Percentiles rank a stretch among this genome's conserved stretches.
Conservation (phyloP, 1,139 yeast genomes). For the Sugiyamaella castrensis region DNA sequence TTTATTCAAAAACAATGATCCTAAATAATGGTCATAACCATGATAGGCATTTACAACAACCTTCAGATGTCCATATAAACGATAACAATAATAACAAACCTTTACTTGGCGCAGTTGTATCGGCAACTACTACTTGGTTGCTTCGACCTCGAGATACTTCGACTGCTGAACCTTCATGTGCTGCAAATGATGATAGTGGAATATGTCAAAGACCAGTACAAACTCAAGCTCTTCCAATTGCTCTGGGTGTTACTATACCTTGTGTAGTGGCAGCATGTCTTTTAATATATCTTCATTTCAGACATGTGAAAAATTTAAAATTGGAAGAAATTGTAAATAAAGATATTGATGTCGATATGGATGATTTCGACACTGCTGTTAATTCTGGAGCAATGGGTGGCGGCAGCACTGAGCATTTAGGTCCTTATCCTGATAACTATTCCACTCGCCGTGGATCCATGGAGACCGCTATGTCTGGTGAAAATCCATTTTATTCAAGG, state of each 20-base stretch:
- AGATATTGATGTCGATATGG: slow-evolving; percentile 38
- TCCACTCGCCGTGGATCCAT: slow-evolving; percentile 11
- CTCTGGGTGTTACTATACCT: slow-evolving; percentile 42
- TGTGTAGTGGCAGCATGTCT: slow-evolving; percentile 33
- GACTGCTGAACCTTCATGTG: slow-evolving; percentile 17
- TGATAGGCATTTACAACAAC: too few relatives aligned
- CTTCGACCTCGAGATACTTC: not conserved
- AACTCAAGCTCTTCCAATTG: slow-evolving; percentile 38
- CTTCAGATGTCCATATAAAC: too few relatives aligned
- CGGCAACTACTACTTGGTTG: too few relatives aligned
- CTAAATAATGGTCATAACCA: too few relatives aligned
- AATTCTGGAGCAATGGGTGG: not conserved
- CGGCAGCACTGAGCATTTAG: slow-evolving; percentile 3
- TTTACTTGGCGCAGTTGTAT: too few relatives aligned
- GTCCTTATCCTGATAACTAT: slow-evolving; percentile 1
- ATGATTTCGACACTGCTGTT: slow-evolving; percentile 19
- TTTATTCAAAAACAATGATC: too few relatives aligned
- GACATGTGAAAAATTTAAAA: slow-evolving; percentile 34
- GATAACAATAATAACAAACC: too few relatives aligned
- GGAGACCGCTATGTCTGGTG: slow-evolving; percentile 10
- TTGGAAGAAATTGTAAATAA: slow-evolving; percentile 38
- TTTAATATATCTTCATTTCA: slow-evolving; percentile 34
- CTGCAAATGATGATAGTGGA: slow-evolving; percentile 22
- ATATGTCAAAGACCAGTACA: slow-evolving; percentile 33
- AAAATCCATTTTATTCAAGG: slow-evolving; percentile 26